Evolutionary conservation across 2,329 filamentous ascomycete species (phyloP).

Genomic region (Grosmannia huntii): DNA sequence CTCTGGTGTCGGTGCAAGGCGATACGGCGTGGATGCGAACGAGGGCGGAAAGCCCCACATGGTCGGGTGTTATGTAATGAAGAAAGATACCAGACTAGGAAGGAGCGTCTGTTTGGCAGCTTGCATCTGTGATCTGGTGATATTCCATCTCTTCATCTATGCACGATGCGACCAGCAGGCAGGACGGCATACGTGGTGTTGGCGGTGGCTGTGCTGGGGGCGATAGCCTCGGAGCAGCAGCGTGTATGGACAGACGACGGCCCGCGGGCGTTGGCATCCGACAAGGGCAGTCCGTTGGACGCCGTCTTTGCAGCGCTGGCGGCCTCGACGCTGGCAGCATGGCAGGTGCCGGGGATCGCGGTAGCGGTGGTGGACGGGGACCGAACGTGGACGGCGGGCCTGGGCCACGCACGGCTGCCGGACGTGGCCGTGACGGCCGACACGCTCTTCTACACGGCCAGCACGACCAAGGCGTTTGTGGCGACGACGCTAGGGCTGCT

Average conservation of each 20-base stretch:
- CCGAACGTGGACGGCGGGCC: conserved; percentile 28
- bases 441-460: conserved; percentile 40
- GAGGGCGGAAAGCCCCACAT: too few species aligned
- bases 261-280: too few species aligned
- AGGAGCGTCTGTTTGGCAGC: too few species aligned
- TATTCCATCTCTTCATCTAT: not conserved
- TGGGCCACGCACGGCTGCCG: conserved; percentile 26
- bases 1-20: too few species aligned
- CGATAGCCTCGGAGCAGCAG: conserved; percentile 15
- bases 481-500: conserved; percentile 34
- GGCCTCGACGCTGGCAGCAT: conserved; percentile 14
- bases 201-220: not conserved
- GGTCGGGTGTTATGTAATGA: too few species aligned
- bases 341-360: conserved; percentile 35
- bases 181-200: not conserved
- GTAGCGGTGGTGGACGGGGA: conserved; percentile 34
- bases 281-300: conserved; percentile 9
- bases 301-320: conserved; percentile 8
- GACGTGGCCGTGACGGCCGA: conserved; percentile 26
- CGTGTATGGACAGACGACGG: conserved; percentile 21
- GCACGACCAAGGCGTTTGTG: conserved; percentile 41
- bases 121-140: too few species aligned
- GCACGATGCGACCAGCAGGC: not conserved
- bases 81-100: too few species aligned
- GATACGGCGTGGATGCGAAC: too few species aligned